These are phyloP conservation scores for Lonicera japonica DNA, from an alignment of 129 eudicot genomes.

Conservation along the genomic window DNA sequence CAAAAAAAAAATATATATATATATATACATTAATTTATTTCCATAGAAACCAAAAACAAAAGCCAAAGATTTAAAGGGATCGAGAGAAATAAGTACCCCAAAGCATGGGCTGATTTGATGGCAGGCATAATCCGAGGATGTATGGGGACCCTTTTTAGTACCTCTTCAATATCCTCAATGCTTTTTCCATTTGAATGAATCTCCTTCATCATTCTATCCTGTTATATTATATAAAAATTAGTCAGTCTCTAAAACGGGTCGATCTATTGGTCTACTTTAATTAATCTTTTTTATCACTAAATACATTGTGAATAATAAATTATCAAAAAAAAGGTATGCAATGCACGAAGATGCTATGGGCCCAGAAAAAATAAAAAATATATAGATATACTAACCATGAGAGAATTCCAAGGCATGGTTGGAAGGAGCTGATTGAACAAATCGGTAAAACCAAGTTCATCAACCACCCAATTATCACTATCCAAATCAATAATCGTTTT, in stretches of 20 bases:
- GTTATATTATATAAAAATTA: background rate
- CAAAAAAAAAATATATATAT: background rate
- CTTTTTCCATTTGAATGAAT: slow-evolving; percentile 56
- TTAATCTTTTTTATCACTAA: no score
- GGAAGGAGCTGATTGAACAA: slow-evolving; percentile 57
- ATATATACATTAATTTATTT: background rate
- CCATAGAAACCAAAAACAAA: background rate
- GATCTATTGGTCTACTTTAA: no score
- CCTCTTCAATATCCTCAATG: slow-evolving; percentile 46
- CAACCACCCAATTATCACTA: slow-evolving; percentile 83
- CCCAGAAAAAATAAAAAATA: no score
- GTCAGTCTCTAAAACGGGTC: no score
- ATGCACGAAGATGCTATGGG: no score
- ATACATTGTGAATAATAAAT: no score
- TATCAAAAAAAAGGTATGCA: no score
- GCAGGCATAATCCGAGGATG: slow-evolving; percentile 75
- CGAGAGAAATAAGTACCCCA: slow-evolving; percentile 41
- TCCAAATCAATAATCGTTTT: slow-evolving; percentile 78
- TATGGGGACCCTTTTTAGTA: slow-evolving; percentile 58
- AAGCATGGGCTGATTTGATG: slow-evolving; percentile 54
- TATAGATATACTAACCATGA: slow-evolving; percentile 44
- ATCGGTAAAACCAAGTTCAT: slow-evolving; percentile 42
- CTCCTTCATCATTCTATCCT: slow-evolving; percentile 74
- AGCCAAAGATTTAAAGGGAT: background rate
- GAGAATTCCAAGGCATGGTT: slow-evolving; percentile 85